Conservation (phyloP, 345 rosid genomes). For the Eucalyptus cloeziana region DNA sequence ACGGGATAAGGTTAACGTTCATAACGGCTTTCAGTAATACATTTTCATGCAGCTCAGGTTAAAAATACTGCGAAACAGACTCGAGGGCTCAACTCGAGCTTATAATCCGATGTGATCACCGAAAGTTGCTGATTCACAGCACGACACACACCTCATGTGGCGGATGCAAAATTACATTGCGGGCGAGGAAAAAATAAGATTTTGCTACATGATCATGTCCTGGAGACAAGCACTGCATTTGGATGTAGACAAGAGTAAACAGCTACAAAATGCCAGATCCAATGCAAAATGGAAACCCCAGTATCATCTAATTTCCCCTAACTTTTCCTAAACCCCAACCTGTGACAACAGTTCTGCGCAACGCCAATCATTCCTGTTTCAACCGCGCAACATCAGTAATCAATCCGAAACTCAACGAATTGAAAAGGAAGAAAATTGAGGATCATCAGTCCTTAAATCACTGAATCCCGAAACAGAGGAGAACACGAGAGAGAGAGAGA, state of each 20-base stretch:
- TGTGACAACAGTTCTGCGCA: not conserved
- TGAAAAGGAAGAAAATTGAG: not conserved
- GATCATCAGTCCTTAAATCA: not conserved
- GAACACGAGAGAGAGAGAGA: not conserved
- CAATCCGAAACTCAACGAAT: not conserved
- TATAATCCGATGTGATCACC: not conserved
- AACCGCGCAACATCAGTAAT: not conserved
- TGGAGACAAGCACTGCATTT: not conserved
- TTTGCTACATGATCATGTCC: not conserved
- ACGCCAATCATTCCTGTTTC: not conserved
- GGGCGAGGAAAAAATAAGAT: not conserved
- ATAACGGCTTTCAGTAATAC: not conserved
- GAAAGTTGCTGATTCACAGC: not conserved
- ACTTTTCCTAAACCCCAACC: not conserved
- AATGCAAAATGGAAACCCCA: not conserved
- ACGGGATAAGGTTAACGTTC: not conserved
- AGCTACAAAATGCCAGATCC: not conserved
- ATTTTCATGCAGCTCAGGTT: not conserved
- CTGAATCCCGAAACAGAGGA: not conserved
- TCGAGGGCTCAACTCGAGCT: not conserved
- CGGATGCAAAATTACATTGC: not conserved
- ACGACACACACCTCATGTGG: not conserved
- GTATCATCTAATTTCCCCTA: not conserved
- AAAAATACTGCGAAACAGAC: not conserved
- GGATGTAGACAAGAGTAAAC: not conserved